These are phyloP conservation scores for Pythium brassicae DNA, from an alignment of 352 stramenopile genomes.

Conservation along the genomic window DNA sequence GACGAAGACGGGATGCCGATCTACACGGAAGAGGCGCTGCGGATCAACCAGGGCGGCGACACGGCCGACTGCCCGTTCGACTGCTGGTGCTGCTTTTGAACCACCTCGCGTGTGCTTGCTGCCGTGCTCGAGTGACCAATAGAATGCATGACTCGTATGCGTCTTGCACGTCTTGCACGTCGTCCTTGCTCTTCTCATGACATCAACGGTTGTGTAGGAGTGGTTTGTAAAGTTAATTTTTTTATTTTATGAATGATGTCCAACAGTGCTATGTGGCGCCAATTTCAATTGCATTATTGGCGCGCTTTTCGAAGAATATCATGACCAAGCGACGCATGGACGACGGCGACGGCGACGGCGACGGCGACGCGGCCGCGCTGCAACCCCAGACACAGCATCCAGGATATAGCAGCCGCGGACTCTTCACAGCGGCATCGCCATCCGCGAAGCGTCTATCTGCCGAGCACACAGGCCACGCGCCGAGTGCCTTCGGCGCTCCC, in stretches of 20 bases:
- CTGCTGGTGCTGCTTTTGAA: slow-evolving; percentile 89
- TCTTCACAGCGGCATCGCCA: neutral
- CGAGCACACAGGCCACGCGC: neutral
- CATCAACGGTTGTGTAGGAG: too few relatives aligned
- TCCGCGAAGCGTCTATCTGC: neutral
- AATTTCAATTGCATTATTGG: neutral
- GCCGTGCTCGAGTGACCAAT: neutral
- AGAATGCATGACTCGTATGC: neutral
- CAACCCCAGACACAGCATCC: neutral
- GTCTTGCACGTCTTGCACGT: neutral
- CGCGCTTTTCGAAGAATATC: neutral
- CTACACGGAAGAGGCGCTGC: slow-evolving; percentile 79
- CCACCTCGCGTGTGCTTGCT: neutral
- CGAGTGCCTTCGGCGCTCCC: neutral
- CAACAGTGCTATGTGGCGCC: neutral
- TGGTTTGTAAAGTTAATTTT: neutral
- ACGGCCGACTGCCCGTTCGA: slow-evolving; percentile 88
- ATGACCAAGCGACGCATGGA: neutral
- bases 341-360: neutral
- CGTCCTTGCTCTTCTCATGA: neutral
- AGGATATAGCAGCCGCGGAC: too few relatives aligned
- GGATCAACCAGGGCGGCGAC: slow-evolving; percentile 79
- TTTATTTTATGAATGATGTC: neutral
- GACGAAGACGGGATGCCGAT: slow-evolving; percentile 84
- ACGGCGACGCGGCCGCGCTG: neutral